Percentiles rank a stretch among this genome's conserved stretches.
phyloP scores from a whole-genome alignment of 2,329 filamentous ascomycete genomes.

The Penicillium sp. region DNA sequence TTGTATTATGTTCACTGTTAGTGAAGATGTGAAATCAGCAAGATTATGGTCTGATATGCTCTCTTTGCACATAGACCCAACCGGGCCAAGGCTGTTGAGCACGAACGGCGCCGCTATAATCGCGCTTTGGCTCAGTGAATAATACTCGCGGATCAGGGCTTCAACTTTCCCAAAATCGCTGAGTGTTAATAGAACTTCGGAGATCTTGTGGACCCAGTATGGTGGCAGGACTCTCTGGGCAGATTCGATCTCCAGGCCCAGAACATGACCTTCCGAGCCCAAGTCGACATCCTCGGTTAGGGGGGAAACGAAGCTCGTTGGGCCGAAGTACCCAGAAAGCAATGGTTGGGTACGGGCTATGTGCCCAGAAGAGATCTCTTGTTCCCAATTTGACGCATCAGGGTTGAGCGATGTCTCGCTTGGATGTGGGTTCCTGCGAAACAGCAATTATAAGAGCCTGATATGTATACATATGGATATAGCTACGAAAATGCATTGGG shows the following conservation, averaged over 20 bases:
- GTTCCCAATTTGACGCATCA: neutral
- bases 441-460: neutral
- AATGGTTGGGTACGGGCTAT: constrained; percentile 16
- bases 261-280: constrained; percentile 16
- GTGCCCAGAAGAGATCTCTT: constrained; percentile 5
- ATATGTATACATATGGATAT: neutral
- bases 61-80: constrained; percentile 19
- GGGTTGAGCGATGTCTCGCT: constrained; percentile 3
- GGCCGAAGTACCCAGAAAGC: constrained; percentile 34
- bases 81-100: constrained; percentile 31
- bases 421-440: constrained; percentile 4
- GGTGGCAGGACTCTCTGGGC: constrained; percentile 18
- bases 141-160: constrained; percentile 24
- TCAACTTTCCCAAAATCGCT: constrained; percentile 19
- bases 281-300: constrained; percentile 26
- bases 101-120: constrained; percentile 39
- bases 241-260: constrained; percentile 11
- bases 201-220: constrained; percentile 24
- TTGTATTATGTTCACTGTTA: constrained; percentile 23
- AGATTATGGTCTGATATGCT: constrained; percentile 7
- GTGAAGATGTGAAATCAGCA: constrained; percentile 10
- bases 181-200: constrained; percentile 19
- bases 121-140: constrained; percentile 31
- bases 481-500: neutral
- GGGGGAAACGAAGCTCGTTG: constrained; percentile 35